Evolutionary conservation across 2,329 filamentous ascomycete species (phyloP).

Genomic region (Colletotrichum neosansevieriae): DNA sequence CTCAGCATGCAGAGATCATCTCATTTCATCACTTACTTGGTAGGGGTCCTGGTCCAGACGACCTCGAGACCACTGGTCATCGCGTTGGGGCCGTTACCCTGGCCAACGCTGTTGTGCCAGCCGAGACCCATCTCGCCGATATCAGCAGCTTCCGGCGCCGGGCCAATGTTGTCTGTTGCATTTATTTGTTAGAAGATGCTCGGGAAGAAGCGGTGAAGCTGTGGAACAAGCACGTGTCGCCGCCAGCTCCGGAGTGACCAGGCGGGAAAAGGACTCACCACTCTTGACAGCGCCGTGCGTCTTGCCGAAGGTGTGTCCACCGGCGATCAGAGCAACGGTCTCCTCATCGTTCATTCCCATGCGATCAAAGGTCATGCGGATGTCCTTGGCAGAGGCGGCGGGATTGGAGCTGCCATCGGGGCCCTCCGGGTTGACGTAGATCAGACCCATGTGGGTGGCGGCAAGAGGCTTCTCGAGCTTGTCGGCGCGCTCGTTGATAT

Average conservation of each 20-base stretch:
- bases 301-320: conserved; percentile 85
- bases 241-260: background rate
- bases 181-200: conserved; percentile 12
- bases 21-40: conserved; percentile 56
- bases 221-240: background rate
- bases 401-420: conserved; percentile 80
- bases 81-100: conserved; percentile 77
- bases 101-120: conserved; percentile 74
- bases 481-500: conserved; percentile 38
- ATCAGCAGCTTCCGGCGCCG: conserved; percentile 74
- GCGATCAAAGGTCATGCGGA: conserved; percentile 79
- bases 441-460: conserved; percentile 80
- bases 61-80: conserved; percentile 85
- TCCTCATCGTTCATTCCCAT: conserved; percentile 90
- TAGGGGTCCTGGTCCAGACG: conserved; percentile 81
- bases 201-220: background rate
- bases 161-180: conserved; percentile 71
- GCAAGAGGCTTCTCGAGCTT: conserved; percentile 74
- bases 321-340: conserved; percentile 82
- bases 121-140: conserved; percentile 78
- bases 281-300: conserved; percentile 75
- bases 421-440: conserved; percentile 86
- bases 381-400: conserved; percentile 76
- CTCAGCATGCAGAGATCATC: conserved; percentile 5
- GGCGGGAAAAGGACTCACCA: conserved; percentile 21